Base-by-base conservation (phyloP, 257 asterid genomes). In the Salvia splendens region DNA sequence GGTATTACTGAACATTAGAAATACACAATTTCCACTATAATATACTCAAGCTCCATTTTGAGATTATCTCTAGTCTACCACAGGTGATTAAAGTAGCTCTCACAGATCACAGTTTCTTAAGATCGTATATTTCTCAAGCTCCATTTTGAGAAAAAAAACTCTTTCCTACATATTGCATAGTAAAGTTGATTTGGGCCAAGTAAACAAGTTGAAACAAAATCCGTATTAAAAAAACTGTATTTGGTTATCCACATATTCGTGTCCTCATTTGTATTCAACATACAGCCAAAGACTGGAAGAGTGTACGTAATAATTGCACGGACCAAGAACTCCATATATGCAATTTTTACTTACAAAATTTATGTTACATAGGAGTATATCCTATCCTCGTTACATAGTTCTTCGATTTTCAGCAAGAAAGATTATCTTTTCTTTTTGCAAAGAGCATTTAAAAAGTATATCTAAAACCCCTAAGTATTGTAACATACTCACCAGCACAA, bases 211-310 rank as follows among this genome's bases (percentile, higher is more conserved):
- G 43, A 43, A 45, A 16, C n/a, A 36, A 54, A 32, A 46, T 55
- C 11, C 61, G 14, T 3, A 45, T 9, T 28, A 62, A 12, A 62
- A 12, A 35, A 32, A 42, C 14, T 14, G 43, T 5, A 61, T 20
- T 52, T 35, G 33, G 12, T 30, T 1, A 24, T 1, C 41, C 6
- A 41, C 5, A 54, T 63, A 60, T 8, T 9, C 3, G 14, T 2
- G 45, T 14, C 72, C 11, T 65, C 4, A 35, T 20, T 57, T 72
- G 56, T 11, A 72, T 28, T 9, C 58, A 64, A 54, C n/a, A 12
- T 17, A 14, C 50, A 62, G 24, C 28, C 46, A 28, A 45, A 28
- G 4, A 15, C 14, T 8, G 28, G 63, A 65, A 10, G 51, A 36
- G 33, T 56, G 20, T 28, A 3, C 2, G 3, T 8, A 49, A 20